Conservation (phyloP, 2,329 filamentous ascomycete genomes). For the Verticillium nonalfalfae region DNA sequence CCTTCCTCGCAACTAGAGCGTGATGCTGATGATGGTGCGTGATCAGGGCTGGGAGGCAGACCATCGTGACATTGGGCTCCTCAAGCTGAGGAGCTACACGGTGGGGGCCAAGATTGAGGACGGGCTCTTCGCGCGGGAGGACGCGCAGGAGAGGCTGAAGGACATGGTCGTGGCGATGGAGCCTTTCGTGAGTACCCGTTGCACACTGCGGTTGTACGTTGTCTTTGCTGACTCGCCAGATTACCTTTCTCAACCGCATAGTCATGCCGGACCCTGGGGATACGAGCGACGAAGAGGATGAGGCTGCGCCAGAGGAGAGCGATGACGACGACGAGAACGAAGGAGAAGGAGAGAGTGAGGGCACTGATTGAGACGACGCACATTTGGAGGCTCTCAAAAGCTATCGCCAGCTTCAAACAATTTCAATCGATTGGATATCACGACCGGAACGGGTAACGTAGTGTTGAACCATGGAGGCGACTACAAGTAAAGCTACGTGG, state of each 20-base stretch:
- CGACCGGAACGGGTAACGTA: too few species aligned
- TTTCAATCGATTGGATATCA: too few species aligned
- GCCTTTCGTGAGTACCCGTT: constrained; percentile 63
- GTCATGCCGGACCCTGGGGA: constrained; percentile 64
- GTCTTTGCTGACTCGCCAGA: constrained; percentile 30
- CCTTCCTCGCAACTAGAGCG: neutral
- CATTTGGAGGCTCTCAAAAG: too few species aligned
- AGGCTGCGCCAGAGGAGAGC: constrained; percentile 4
- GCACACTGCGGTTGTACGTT: neutral
- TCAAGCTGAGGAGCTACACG: constrained; percentile 76
- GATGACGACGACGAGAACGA: constrained; percentile 12
- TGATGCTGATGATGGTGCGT: neutral
- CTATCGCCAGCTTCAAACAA: too few species aligned
- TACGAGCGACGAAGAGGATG: constrained; percentile 28
- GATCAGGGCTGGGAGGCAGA: constrained; percentile 65
- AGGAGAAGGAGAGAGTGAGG: constrained; percentile 2
- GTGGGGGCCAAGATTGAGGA: constrained; percentile 63
- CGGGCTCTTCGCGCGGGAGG: constrained; percentile 52
- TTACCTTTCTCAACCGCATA: constrained; percentile 65
- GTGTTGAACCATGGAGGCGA: too few species aligned
- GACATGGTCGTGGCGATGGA: constrained; percentile 62
- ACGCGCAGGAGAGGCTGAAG: constrained; percentile 59
- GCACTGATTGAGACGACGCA: neutral
- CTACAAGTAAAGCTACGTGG: too few species aligned
- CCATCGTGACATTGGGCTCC: constrained; percentile 72